Evolutionary conservation across 1,284 basidiomycete species (phyloP).

Genomic region (Puccinia coronata): DNA sequence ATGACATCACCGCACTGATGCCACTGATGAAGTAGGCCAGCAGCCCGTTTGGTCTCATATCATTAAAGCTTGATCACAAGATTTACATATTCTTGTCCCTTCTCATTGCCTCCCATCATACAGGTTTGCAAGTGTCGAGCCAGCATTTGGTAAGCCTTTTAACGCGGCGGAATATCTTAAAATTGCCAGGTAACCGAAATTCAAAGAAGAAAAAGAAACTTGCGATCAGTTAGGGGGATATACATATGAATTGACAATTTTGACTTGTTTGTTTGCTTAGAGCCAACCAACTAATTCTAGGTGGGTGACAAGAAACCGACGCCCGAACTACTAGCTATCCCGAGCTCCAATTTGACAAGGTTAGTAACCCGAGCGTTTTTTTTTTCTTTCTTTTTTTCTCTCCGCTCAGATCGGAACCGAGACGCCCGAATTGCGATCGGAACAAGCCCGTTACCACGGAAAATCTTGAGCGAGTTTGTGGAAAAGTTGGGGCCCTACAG

Average conservation of each 20-base stretch:
- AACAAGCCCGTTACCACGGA: slow-evolving; percentile 6
- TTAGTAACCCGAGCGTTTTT: too few relatives aligned
- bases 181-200: slow-evolving; percentile 10
- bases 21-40: slow-evolving; percentile 58
- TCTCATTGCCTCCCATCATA: neutral
- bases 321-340: neutral
- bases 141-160: neutral
- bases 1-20: slow-evolving; percentile 56
- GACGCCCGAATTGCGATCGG: slow-evolving; percentile 44
- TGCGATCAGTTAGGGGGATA: too few relatives aligned
- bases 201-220: too few relatives aligned
- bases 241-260: too few relatives aligned
- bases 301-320: neutral
- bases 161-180: slow-evolving; percentile 1
- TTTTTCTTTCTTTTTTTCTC: too few relatives aligned
- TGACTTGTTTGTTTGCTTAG: neutral
- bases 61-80: too few relatives aligned
- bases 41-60: too few relatives aligned
- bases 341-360: too few relatives aligned
- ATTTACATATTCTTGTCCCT: too few relatives aligned
- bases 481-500: slow-evolving; percentile 28
- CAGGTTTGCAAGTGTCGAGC: slow-evolving; percentile 5
- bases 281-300: slow-evolving; percentile 13
- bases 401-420: slow-evolving; percentile 34
- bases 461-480: slow-evolving; percentile 38